Evolutionary conservation across 768 basidiomycete species (phyloP), one percentile per base, ranked within the genome.

Genomic region (Boletellus sp.): DNA sequence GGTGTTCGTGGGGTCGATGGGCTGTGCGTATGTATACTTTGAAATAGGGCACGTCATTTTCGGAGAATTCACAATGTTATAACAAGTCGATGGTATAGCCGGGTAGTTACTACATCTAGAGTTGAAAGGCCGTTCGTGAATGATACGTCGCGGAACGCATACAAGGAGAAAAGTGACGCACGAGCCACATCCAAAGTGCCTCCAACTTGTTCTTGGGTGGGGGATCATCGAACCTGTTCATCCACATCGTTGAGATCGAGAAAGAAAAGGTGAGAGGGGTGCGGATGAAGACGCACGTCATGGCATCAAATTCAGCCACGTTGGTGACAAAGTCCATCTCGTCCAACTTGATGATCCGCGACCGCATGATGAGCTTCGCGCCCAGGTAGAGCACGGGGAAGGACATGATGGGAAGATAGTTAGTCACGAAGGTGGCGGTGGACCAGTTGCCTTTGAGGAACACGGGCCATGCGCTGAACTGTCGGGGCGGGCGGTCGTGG

Each of bases 331-430:
- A 69, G 36, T 67, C 65, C 65, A 67, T 69, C n/a, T 63, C 52
- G 5, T 26, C 15, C 1, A 53, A 26, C 1, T 31, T 51, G 17
- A 62, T 13, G 3, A 37, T 0, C 3, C 41, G 52, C 1, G 32
- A 52, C 32, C 53, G 52, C 56, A 47, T 62, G 42, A 47, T 1
- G 9, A 56, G 4, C 38, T 56, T 68, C 39, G 59, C 56, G 19
- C 47, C 62, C 15, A 74, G 2, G 61, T 74, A 81, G 11, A 81
- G 54, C 36, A 77, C 35, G 15, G 78, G 78, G 70, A 81, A 78
- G 43, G 76, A 56, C 33, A 59, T 57, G 50, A 76, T 53, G 11
- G 74, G 71, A 26, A 74, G 35, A 49, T 77, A 76, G 60, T 71
- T 64, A 4, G 74, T 76, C 20, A 76, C 65, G 53, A 76, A 76